Evolutionary conservation across 495 filamentous ascomycete species (phyloP), one percentile per base, ranked within the genome.

Genomic region (Lophium mytilinum): DNA sequence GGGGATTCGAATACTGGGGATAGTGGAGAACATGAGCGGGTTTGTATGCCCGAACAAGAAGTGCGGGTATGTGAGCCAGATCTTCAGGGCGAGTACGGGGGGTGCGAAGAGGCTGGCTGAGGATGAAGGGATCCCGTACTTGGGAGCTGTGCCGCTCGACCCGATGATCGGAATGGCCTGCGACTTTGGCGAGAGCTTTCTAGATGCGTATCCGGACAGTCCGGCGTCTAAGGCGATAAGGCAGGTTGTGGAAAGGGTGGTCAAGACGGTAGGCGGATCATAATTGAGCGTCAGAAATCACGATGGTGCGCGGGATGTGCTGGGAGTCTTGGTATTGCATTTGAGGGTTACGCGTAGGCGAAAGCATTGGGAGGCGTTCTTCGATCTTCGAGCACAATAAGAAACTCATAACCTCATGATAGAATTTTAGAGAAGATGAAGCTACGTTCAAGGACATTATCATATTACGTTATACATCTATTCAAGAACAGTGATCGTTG

Each of bases 11-110:
- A 79, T 98, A 2, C 65, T 98, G 18, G 94, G 93, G 0, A 72
- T 98, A 12, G 94, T 96, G 39, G 93, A 98, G 76, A 98, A 98
- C 69, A 98, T 98, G 93, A 86, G 83, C 49, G 89, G 90, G 9
- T 98, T 95, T 70, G 90, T 97, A 39, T 98, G 93, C 69, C 89
- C 88, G 4, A 30, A 30, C 6, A 30, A 30, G 24, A 89, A 85
- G 39, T 98, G 93, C 70, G 85, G 78, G 37, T 81, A 88, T 56
- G 77, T 83, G 68, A 87, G 79, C 50, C 81, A 95, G 67, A 94
- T 98, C 36, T 98, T 97, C 72, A 80, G 82, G 56, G 88, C 92
- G 5, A 94, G 89, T 17, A 98, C 94, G 1, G 93, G 93, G 9
- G 94, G 93, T 5, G 93, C 86, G 9, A 75, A 77, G 55, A 81